Percentiles rank a stretch among this genome's conserved stretches.
phyloP scores from a whole-genome alignment of 192 early-diverging fungal species.

The Pilobolus umbonatus region DNA sequence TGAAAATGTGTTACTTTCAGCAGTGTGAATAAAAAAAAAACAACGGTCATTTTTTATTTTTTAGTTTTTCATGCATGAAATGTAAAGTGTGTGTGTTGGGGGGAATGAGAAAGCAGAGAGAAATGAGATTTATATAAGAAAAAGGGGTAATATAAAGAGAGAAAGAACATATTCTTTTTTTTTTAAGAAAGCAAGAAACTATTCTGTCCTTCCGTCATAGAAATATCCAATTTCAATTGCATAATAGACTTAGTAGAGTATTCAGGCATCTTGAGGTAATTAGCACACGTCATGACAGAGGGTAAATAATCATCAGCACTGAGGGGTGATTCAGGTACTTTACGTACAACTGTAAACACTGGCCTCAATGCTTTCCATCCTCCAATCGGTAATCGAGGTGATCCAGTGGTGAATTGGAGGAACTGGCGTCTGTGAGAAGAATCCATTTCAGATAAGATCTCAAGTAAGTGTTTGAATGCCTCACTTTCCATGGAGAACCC shows the following conservation, averaged over 20 bases:
- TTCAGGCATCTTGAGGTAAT: constrained; percentile 90
- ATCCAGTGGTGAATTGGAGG: constrained; percentile 84
- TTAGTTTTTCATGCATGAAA: no score
- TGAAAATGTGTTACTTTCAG: no score
- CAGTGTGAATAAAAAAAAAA: no score
- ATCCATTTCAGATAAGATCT: constrained; percentile 65
- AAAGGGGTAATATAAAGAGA: background rate
- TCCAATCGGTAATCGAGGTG: constrained; percentile 84
- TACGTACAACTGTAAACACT: constrained; percentile 83
- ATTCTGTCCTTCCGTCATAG: constrained; percentile 82
- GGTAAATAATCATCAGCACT: constrained; percentile 78
- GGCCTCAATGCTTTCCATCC: constrained; percentile 78
- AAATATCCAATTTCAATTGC: constrained; percentile 58
- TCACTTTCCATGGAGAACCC: constrained; percentile 73
- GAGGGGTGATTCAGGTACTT: constrained; percentile 59
- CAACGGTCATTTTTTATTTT: no score
- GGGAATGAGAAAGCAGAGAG: background rate
- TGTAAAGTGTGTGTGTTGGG: no score
- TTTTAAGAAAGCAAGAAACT: constrained; percentile 68
- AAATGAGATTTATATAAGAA: background rate
- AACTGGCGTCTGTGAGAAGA: constrained; percentile 66
- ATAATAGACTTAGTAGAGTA: constrained; percentile 66
- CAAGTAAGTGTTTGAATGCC: constrained; percentile 58
- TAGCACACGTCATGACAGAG: constrained; percentile 95
- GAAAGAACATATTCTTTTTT: background rate